Base-by-base conservation (phyloP, 805 yeast species). In the Clavispora vitiphila region DNA sequence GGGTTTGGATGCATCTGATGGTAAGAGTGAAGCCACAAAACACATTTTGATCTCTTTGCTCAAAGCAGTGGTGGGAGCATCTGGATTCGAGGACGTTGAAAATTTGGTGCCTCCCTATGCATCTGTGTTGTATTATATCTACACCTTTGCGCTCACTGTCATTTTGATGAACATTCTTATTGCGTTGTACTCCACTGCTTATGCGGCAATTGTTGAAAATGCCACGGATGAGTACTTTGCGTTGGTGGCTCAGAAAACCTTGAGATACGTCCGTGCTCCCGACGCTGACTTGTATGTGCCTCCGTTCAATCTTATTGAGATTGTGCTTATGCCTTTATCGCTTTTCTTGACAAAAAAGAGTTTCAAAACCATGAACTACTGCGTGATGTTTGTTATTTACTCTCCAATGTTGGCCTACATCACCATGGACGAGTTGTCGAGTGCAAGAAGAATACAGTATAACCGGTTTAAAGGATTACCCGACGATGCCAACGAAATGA, bases 1-100 rank as follows among this genome's bases (percentile, higher is more conserved):
- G 25, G 96, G 96, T 10, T 69, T 88, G 41, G 96, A 88, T 62
- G 83, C 86, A 27, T 84, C 95, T 2, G 96, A 88, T 61, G 96
- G 96, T 49, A 78, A 76, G 47, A 69, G 83, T 43, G 93, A 87
- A 50, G 83, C 86, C 20, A 85, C 95, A 1, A 62, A 68, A 16
- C 69, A 77, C 25, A 80, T 86, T 38, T 61, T 86, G 35, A 65
- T 78, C 8, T 80, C 82, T 14, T 71, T 88, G 64, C 70, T 83
- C 32, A 77, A 82, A 44, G 83, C 93, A 0, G 78, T 89, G 8
- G 69, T 88, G 44, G 88, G 89, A 8, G 82, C 80, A 5, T 84
- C 93, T 2, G 80, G 81, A 43, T 86, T 86, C 55, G 76, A 70
- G 24, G 80, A 83, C 37, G 81, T 86, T 52, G 79, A 78, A 30